Base-by-base conservation (phyloP, 345 rosid species). In the Citrus australasica region DNA sequence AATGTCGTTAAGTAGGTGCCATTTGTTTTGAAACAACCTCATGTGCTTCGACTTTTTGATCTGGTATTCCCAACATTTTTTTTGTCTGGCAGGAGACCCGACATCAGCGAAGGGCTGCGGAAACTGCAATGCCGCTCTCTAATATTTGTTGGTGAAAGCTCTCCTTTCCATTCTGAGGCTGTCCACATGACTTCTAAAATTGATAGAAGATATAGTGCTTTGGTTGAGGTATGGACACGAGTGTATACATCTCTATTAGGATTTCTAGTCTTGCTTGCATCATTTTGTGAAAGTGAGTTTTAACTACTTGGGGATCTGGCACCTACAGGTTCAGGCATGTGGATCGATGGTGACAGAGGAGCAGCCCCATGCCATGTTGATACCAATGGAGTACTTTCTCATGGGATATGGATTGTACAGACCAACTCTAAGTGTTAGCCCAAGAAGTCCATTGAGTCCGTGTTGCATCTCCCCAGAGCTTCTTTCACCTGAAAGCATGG, bases 401-500 rank as follows among this genome's bases (percentile, higher is more conserved):
- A 90, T 88, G 89, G 98, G 94, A 42, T 96, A 85, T 55, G 94
- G 97, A 21, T 79, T 96, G 72, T 94, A 86, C 86, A 89, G 90
- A 78, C 97, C 92, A 48, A 84, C 93, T 1, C 86, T 86, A 61
- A 91, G 94, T 69, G 86, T 86, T 33, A 96, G 99, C 76, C 99
- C 99, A 0, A 89, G 99, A 84, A 92, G 98, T 74, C 95, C 99
- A 3, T 83, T 97, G 87, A 97, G 92, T 78, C 94, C 97, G 0
- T 78, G 85, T 13, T 81, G 93, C 87, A 92, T 97, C 79, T 88
- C 98, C 5, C 95, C 98, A 0, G 98, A 97, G 86, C 98, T 97
- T 75, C 93, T 97, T 21, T 92, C 99, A 7, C 99, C 98, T 0
- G 98, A 97, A 86, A 94, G 95, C 90, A 94, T 97, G 99, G 99